A percentile compares a stretch with the other conserved stretches of the same genome.
phyloP scores from a whole-genome alignment of 495 filamentous ascomycete species.

The Geoglossum glabrum region DNA sequence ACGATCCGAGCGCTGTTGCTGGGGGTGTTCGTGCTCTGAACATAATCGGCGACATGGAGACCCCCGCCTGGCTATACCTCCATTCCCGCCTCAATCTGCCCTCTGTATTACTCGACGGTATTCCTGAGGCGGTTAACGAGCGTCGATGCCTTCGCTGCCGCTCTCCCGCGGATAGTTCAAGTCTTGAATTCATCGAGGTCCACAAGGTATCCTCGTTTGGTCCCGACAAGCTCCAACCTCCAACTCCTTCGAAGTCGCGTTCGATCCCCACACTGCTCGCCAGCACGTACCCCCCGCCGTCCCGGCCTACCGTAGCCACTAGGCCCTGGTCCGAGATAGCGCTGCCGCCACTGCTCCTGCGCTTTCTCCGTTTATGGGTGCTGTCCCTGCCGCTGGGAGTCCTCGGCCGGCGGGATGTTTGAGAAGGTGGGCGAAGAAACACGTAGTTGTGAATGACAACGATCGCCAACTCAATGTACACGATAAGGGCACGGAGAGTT shows the following conservation, averaged over 20 bases:
- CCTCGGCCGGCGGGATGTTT: neutral
- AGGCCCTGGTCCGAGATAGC: neutral
- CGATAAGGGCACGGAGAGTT: constrained; percentile 38
- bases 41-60: constrained; percentile 17
- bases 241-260: constrained; percentile 72
- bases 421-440: constrained; percentile 9
- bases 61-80: constrained; percentile 6
- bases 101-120: neutral
- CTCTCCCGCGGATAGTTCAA: constrained; percentile 36
- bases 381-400: neutral
- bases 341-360: neutral
- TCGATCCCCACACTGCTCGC: constrained; percentile 19
- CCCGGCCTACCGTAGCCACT: constrained; percentile 9
- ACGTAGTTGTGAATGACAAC: constrained; percentile 39
- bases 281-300: neutral
- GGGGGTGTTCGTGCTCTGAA: constrained; percentile 21
- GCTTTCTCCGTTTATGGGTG: neutral
- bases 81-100: neutral
- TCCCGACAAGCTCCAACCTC: constrained; percentile 47
- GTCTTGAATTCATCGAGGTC: constrained; percentile 52
- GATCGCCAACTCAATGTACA: constrained; percentile 48
- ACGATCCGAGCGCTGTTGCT: neutral
- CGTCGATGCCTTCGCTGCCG: constrained; percentile 4
- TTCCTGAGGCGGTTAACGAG: constrained; percentile 4
- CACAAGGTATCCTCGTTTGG: constrained; percentile 40